These are phyloP conservation scores for Phialophora tarda DNA, from an alignment of 2,329 filamentous ascomycete genomes.

Conservation along the genomic window DNA sequence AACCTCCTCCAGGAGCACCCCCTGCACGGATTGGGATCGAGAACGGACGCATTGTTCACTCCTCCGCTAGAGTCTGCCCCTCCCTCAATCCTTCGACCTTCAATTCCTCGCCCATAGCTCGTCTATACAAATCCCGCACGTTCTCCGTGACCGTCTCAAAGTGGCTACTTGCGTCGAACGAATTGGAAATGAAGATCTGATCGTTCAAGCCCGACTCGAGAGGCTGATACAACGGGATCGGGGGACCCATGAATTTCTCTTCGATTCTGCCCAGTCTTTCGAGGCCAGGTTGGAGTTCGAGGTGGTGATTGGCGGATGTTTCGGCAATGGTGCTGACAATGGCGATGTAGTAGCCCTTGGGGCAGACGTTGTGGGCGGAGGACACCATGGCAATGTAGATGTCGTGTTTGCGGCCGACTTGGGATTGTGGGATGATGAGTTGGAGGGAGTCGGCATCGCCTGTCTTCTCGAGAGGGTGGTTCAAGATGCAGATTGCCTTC, in stretches of 20 bases:
- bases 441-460: conserved; percentile 88
- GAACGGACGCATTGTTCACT: conserved; percentile 39
- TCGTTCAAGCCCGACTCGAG: conserved; percentile 80
- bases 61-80: conserved; percentile 56
- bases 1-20: background rate
- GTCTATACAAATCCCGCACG: conserved; percentile 88
- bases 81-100: conserved; percentile 87
- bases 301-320: conserved; percentile 86
- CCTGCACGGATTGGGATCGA: background rate
- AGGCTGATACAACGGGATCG: conserved; percentile 94
- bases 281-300: conserved; percentile 90
- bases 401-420: conserved; percentile 95
- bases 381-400: conserved; percentile 98
- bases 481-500: conserved; percentile 96
- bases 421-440: conserved; percentile 96
- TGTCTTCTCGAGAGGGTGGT: conserved; percentile 90
- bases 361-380: conserved; percentile 95
- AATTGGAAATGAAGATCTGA: conserved; percentile 97
- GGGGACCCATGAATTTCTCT: conserved; percentile 93
- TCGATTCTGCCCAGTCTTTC: conserved; percentile 91
- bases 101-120: conserved; percentile 81
- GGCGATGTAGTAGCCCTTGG: conserved; percentile 98
- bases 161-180: conserved; percentile 96
- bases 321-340: conserved; percentile 98
- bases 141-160: conserved; percentile 95